These are phyloP conservation scores for Colletotrichum echinochloae DNA, from an alignment of 2,329 filamentous ascomycete species.

Conservation along the genomic window DNA sequence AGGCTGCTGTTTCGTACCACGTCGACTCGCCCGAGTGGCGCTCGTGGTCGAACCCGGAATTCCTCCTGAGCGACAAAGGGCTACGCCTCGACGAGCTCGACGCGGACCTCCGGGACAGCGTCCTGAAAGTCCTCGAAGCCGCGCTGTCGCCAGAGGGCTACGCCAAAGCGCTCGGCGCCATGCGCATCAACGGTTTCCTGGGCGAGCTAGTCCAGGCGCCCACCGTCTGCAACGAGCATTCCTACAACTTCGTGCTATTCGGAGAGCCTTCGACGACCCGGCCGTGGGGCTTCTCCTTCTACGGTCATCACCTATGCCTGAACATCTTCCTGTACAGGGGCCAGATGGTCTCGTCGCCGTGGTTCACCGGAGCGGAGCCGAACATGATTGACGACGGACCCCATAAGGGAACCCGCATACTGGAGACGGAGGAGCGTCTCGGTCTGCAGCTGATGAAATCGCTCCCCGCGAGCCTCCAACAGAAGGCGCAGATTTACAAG, in stretches of 20 bases:
- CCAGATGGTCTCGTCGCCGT: conserved; percentile 78
- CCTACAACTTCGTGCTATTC: conserved; percentile 82
- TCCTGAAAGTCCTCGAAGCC: conserved; percentile 66
- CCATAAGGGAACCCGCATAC: conserved; percentile 72
- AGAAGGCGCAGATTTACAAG: conserved; percentile 67
- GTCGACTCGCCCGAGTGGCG: conserved; percentile 80
- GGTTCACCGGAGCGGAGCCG: conserved; percentile 85
- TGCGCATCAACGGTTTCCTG: conserved; percentile 81
- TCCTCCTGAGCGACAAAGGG: conserved; percentile 76
- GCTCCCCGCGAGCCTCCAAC: conserved; percentile 59
- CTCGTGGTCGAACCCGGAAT: conserved; percentile 78
- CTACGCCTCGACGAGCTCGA: conserved; percentile 74
- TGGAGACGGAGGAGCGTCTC: conserved; percentile 72
- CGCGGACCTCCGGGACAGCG: conserved; percentile 56
- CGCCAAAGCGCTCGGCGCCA: conserved; percentile 74
- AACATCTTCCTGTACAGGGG: conserved; percentile 73
- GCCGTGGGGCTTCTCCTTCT: conserved; percentile 81
- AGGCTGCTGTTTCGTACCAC: conserved; percentile 64
- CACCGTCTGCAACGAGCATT: conserved; percentile 77
- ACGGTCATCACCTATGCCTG: conserved; percentile 83
- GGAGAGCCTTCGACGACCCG: conserved; percentile 66
- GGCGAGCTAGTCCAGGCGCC: conserved; percentile 74
- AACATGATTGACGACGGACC: conserved; percentile 77
- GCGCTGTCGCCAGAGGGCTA: conserved; percentile 79
- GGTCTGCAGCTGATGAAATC: conserved; percentile 79